A percentile compares a stretch with the other conserved stretches of the same genome.
Evolutionary conservation across 2,329 filamentous ascomycete genomes (phyloP).

Genomic region (Colletotrichum horii): DNA sequence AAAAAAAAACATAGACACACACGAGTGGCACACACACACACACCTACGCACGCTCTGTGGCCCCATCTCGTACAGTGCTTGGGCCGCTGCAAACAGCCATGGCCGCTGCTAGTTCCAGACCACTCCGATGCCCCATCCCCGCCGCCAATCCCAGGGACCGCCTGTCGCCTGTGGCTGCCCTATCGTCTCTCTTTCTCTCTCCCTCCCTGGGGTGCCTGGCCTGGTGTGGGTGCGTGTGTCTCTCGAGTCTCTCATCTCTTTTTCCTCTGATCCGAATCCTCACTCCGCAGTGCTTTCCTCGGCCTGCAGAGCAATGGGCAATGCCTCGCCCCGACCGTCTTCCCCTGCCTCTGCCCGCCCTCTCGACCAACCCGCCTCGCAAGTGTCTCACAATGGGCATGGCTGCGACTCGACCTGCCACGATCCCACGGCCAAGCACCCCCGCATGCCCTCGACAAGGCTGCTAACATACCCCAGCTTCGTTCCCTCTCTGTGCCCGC

Average conservation of each 20-base stretch:
- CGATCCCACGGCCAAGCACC: not conserved
- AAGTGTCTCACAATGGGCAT: constrained; percentile 6
- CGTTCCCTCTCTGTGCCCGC: not conserved
- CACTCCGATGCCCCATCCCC: not conserved
- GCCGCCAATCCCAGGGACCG: not conserved
- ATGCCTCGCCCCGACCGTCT: not conserved
- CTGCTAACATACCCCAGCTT: not conserved
- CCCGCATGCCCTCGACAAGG: not conserved
- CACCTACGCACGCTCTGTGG: not conserved
- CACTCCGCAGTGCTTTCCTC: not conserved
- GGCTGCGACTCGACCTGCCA: constrained; percentile 6
- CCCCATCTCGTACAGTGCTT: not conserved
- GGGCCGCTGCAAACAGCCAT: not conserved
- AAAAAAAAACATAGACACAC: not conserved
- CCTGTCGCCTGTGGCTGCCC: not conserved
- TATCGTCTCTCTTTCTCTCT: not conserved
- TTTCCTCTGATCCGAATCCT: not conserved
- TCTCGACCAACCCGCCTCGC: not conserved
- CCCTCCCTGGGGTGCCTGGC: not conserved
- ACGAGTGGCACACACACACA: not conserved
- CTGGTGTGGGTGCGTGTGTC: not conserved
- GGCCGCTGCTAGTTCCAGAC: not conserved
- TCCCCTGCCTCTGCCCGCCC: not conserved
- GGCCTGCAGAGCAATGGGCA: not conserved
- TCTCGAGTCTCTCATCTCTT: not conserved